Evolutionary conservation across 2,329 filamentous ascomycete species (phyloP).

Genomic region (Penicillium sp.): DNA sequence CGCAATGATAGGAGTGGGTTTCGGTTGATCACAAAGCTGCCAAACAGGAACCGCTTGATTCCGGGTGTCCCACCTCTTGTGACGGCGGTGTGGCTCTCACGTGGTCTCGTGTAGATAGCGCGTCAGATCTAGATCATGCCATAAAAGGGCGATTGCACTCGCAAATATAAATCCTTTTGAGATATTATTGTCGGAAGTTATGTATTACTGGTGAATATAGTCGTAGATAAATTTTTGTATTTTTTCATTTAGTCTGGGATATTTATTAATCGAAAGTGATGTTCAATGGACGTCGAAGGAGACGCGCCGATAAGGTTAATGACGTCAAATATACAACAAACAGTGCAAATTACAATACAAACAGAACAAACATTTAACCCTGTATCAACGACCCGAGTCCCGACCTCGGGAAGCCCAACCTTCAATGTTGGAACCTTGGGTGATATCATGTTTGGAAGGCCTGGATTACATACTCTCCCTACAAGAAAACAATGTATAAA

Average conservation of each 20-base stretch:
- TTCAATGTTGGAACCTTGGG: not conserved
- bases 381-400: not conserved
- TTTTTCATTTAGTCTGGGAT: fast-evolving
- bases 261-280: not conserved
- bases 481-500: not conserved
- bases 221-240: not conserved
- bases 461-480: not conserved
- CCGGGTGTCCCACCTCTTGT: conserved; percentile 16
- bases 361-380: not conserved
- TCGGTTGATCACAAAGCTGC: conserved; percentile 22
- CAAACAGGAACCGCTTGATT: conserved; percentile 26
- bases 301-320: conserved; percentile 23
- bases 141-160: conserved; percentile 15
- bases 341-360: not conserved
- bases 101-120: conserved; percentile 25
- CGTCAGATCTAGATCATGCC: conserved; percentile 15
- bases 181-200: not conserved
- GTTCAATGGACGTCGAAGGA: conserved; percentile 14
- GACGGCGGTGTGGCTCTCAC: conserved; percentile 26
- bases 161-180: not conserved
- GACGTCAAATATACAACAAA: conserved; percentile 15
- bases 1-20: conserved; percentile 23
- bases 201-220: not conserved
- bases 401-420: not conserved
- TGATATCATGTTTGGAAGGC: not conserved